A percentile compares a stretch with the other conserved stretches of the same genome.
Conservation (phyloP, 208 protist species). For the Acanthamoeba sp. region DNA sequence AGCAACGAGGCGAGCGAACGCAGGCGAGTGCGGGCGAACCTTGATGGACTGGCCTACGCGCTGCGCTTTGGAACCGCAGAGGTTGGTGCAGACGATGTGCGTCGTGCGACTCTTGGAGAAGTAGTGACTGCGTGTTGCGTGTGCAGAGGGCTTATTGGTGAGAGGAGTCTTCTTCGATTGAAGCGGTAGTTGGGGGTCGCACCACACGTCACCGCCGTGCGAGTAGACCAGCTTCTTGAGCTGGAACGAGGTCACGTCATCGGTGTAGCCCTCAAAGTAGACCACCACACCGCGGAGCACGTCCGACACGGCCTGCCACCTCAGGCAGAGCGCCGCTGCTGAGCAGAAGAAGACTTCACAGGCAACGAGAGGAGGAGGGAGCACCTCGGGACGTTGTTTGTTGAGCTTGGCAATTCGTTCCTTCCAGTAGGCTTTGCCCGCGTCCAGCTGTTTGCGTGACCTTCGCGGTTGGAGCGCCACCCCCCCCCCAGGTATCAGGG, state of each 20-base stretch:
- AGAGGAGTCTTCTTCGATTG: no score
- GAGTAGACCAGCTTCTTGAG: slow-evolving; percentile 67
- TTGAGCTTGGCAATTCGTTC: slow-evolving; percentile 23
- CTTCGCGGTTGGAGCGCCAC: background rate
- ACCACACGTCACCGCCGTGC: slow-evolving; percentile 64
- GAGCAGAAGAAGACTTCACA: no score
- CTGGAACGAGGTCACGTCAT: slow-evolving; percentile 47
- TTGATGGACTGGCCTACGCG: background rate
- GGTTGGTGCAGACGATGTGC: slow-evolving; percentile 73
- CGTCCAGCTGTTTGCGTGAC: slow-evolving; percentile 6
- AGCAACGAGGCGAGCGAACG: no score
- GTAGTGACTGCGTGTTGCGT: slow-evolving; percentile 35
- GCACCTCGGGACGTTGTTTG: slow-evolving; percentile 41
- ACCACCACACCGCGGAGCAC: slow-evolving; percentile 49
- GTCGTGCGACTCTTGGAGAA: slow-evolving; percentile 58
- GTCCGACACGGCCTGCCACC: background rate
- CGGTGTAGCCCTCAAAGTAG: slow-evolving; percentile 74
- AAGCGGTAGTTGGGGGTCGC: no score
- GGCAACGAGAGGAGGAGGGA: background rate
- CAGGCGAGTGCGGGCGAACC: no score
- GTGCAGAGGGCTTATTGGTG: background rate
- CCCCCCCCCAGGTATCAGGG: background rate
- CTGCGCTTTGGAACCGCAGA: slow-evolving; percentile 41
- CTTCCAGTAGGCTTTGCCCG: slow-evolving; percentile 45
- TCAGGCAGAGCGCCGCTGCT: no score